Base-by-base conservation (phyloP, 441 rosid species). In the Melastoma candidum region DNA sequence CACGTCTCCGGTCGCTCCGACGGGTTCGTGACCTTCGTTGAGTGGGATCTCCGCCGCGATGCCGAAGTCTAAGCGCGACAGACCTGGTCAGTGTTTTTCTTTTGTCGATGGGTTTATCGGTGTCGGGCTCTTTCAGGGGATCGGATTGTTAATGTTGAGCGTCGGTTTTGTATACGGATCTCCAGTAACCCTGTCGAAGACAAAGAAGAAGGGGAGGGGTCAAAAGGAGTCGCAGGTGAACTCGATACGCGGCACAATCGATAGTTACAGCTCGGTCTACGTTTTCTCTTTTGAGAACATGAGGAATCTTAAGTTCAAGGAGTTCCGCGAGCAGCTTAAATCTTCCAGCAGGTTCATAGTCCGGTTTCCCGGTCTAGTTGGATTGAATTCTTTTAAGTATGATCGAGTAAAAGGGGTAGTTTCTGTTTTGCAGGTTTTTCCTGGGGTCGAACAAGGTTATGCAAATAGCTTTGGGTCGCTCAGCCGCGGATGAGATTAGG, bases 381-480 rank as follows among this genome's bases (percentile, higher is more conserved):
- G 7, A 29, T 29, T 29, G 36, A 29, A 29, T 29, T 29, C 36
- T 29, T 29, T 3, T 29, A 3, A 29, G 36, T 29, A 29, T 29
- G 3, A 29, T 29, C 36, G 7, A 29, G 36, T 29, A 29, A 29
- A 29, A 29, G 36, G 5, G 3, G 5, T 29, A 29, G 36, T 29
- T 48, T 24, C 44, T 24, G 43, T 17, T 29, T 29, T 8, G 14
- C 63, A 93, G 99, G 65, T 93, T 93, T 69, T 93, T 93, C 63
- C 90, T 93, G 7, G 99, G 97, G 14, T 89, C 99, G 29, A 93
- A 93, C 71, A 93, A 89, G 76, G 99, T 89, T 24, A 93, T 89
- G 97, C 97, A 89, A 60, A 88, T 93, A 54, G 81, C 99, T 51
- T 69, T 93, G 27, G 98, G 98, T 51, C 95, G 98, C 39, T 80